Base-by-base conservation (phyloP, 768 basidiomycete genomes). In the Leccinellum luteum region DNA sequence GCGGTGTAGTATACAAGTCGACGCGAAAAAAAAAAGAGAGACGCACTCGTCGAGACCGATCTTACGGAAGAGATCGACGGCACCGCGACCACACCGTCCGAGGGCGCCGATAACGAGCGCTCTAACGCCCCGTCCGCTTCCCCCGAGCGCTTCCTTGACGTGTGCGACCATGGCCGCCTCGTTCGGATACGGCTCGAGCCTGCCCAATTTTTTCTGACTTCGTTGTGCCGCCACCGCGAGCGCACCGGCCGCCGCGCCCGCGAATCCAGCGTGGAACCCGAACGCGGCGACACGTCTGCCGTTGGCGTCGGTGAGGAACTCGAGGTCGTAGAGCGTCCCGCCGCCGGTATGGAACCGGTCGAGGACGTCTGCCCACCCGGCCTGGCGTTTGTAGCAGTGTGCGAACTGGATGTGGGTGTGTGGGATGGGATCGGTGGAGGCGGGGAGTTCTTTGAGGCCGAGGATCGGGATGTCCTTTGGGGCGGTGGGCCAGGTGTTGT, bases 351-450 rank as follows among this genome's bases (percentile, higher is more conserved):
- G 76, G 79, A 98, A 99, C 21, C 97, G 89, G 30, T 85, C 79
- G 28, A 99, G 85, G 31, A 98, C 84, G 45, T 84, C 78, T 9
- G 84, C 80, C 96, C 97, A 99, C 21, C 97, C 97, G 2, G 81
- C 92, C 71, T 99, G 97, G 44, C 84, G 77, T 76, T 99, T 99
- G 83, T 92, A 98, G 75, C 95, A 97, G 72, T 98, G 97, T 4
- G 94, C 95, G 66, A 98, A 99, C 66, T 97, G 94, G 69, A 99
- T 94, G 74, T 99, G 97, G 3, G 91, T 93, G 74, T 99, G 97
- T 8, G 84, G 85, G 17, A 99, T 78, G 21, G 96, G 90, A 32
- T 86, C 85, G 48, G 83, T 80, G 43, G 93, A 95, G 54, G 77
- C 84, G 23, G 89, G 85, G n/a, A 98, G 85, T 69, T 98, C 97